These are phyloP conservation scores for Aureobasidium sp. DNA, from an alignment of 2,329 filamentous ascomycete genomes.

Conservation along the genomic window DNA sequence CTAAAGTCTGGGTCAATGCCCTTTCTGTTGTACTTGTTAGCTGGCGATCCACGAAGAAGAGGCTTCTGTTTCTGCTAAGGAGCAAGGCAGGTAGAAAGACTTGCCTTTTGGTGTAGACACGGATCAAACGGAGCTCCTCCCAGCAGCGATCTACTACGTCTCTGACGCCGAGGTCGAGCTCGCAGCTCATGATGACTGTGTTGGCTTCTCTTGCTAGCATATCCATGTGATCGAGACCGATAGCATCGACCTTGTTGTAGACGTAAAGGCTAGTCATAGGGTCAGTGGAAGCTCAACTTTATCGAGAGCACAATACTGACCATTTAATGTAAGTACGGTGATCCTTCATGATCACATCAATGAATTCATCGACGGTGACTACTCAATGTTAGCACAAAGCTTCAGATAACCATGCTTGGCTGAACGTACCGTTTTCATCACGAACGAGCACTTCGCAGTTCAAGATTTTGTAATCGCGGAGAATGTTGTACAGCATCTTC, in stretches of 20 bases:
- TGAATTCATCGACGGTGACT: slow-evolving; percentile 95
- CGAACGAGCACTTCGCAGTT: slow-evolving; percentile 95
- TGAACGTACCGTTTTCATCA: slow-evolving; percentile 63
- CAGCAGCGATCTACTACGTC: slow-evolving; percentile 94
- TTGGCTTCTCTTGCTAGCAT: slow-evolving; percentile 84
- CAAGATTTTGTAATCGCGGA: slow-evolving; percentile 96
- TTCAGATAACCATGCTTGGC: not conserved
- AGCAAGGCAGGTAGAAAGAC: not conserved
- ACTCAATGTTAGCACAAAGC: slow-evolving; percentile 10
- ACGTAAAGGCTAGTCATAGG: slow-evolving; percentile 63
- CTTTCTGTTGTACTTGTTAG: slow-evolving; percentile 48
- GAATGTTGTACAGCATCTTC: slow-evolving; percentile 96
- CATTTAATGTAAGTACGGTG: slow-evolving; percentile 94
- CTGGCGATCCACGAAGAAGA: not conserved
- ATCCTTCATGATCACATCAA: slow-evolving; percentile 99
- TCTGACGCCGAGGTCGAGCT: slow-evolving; percentile 83
- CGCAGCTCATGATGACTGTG: slow-evolving; percentile 95
- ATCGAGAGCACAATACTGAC: slow-evolving; percentile 24
- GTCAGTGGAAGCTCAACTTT: slow-evolving; percentile 26
- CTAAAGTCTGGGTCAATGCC: slow-evolving; percentile 79
- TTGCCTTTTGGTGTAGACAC: slow-evolving; percentile 82
- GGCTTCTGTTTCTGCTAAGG: not conserved
- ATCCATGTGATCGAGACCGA: slow-evolving; percentile 89
- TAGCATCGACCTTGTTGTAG: slow-evolving; percentile 98
- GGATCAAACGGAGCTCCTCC: slow-evolving; percentile 82